These are phyloP conservation scores for Metarhizium brunneum DNA, from an alignment of 2,329 filamentous ascomycete genomes.

Conservation along the genomic window DNA sequence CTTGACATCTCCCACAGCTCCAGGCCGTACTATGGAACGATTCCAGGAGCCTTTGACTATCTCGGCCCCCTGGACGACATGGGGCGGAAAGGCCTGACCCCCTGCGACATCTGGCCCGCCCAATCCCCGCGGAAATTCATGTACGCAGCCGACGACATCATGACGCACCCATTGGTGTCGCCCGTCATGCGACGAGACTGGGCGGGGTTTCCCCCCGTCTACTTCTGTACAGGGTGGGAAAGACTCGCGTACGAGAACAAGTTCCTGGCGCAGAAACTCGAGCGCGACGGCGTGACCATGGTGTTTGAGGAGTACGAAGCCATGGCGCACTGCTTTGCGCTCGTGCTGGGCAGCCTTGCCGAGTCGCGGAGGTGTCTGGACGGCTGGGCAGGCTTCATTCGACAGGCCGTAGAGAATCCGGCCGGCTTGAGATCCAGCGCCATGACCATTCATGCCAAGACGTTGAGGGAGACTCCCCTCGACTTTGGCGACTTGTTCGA, in stretches of 20 bases:
- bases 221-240: constrained; percentile 62
- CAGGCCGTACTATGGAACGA: constrained; percentile 17
- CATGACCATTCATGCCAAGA: constrained; percentile 39
- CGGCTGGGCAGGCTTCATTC: constrained; percentile 48
- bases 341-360: constrained; percentile 40
- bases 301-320: constrained; percentile 66
- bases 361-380: constrained; percentile 42
- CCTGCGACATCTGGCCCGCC: constrained; percentile 50
- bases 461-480: constrained; percentile 37
- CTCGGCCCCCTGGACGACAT: constrained; percentile 39
- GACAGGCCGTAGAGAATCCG: constrained; percentile 26
- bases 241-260: constrained; percentile 59
- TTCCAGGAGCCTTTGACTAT: constrained; percentile 24
- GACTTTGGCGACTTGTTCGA: constrained; percentile 32
- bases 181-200: constrained; percentile 51
- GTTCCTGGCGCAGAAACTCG: constrained; percentile 48
- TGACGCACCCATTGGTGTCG: constrained; percentile 59
- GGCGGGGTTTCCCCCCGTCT: constrained; percentile 55
- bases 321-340: constrained; percentile 69
- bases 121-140: constrained; percentile 42
- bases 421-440: constrained; percentile 29
- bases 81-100: constrained; percentile 18
- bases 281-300: constrained; percentile 48
- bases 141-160: constrained; percentile 44
- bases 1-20: constrained; percentile 56